phyloP scores from a whole-genome alignment of 1,139 yeast genomes.

The Candida anutae region DNA sequence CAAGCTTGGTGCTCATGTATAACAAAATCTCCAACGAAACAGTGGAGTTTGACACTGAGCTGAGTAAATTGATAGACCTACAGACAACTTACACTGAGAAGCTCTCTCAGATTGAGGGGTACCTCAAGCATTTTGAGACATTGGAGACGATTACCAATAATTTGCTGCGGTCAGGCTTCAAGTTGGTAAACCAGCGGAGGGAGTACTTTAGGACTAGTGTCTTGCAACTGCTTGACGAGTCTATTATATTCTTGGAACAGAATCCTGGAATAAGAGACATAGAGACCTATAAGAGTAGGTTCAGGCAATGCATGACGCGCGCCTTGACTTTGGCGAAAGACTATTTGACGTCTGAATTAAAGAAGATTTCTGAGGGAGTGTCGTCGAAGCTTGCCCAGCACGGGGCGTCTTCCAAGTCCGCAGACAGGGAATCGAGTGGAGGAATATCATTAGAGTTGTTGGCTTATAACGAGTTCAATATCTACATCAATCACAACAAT shows the following conservation, averaged over 20 bases:
- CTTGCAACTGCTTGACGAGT: slow-evolving; percentile 52
- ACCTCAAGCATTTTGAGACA: slow-evolving; percentile 57
- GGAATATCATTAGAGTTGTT: slow-evolving; percentile 17
- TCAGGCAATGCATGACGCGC: slow-evolving; percentile 79
- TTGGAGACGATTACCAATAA: slow-evolving; percentile 63
- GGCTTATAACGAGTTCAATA: slow-evolving; percentile 48
- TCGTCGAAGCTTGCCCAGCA: slow-evolving; percentile 7
- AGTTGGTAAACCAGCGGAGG: slow-evolving; percentile 47
- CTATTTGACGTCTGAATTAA: slow-evolving; percentile 50
- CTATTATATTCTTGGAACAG: slow-evolving; percentile 24
- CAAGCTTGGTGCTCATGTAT: slow-evolving; percentile 41
- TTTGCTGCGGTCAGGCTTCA: slow-evolving; percentile 57
- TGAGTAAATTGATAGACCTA: slow-evolving; percentile 46
- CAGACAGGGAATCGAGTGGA: not conserved
- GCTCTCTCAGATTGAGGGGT: slow-evolving; percentile 41
- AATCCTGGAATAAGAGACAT: slow-evolving; percentile 57
- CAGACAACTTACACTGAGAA: slow-evolving; percentile 38
- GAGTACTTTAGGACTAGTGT: slow-evolving; percentile 21
- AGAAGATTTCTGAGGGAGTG: slow-evolving; percentile 38
- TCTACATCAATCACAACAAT: slow-evolving; percentile 18
- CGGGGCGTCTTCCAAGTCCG: too few species aligned
- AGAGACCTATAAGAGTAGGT: slow-evolving; percentile 63
- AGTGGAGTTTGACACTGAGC: slow-evolving; percentile 51
- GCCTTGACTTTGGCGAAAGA: slow-evolving; percentile 70
- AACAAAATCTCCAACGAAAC: slow-evolving; percentile 55